These are phyloP conservation scores for Ottelia alismoides DNA, from an alignment of 106 monocot species.

Conservation along the genomic window DNA sequence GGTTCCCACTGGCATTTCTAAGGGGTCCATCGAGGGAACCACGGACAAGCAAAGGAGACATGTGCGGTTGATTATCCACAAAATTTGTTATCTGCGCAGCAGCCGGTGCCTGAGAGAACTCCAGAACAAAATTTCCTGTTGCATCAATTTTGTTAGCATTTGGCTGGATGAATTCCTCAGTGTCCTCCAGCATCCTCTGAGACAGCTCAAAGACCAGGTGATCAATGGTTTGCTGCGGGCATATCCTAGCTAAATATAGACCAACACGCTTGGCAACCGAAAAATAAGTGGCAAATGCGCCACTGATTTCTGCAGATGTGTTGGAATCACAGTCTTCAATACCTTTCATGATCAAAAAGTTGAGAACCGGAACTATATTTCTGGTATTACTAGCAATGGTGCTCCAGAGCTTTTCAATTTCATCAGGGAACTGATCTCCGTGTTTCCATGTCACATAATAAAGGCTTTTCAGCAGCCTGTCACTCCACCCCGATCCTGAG, in stretches of 20 bases:
- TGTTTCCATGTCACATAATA: slow-evolving; percentile 98
- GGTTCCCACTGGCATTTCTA: slow-evolving; percentile 59
- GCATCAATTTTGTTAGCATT: slow-evolving; percentile 36
- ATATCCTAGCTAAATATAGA: slow-evolving; percentile 93
- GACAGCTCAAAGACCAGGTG: slow-evolving; percentile 92
- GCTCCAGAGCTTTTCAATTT: slow-evolving; percentile 97
- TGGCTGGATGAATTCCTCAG: slow-evolving; percentile 44
- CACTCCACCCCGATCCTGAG: slow-evolving; percentile 97
- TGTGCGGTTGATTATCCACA: slow-evolving; percentile 82
- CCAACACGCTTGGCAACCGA: slow-evolving; percentile 96
- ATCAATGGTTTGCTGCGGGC: slow-evolving; percentile 95
- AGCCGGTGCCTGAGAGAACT: slow-evolving; percentile 83
- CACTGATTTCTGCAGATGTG: slow-evolving; percentile 85
- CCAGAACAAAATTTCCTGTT: slow-evolving; percentile 54
- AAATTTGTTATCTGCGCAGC: slow-evolving; percentile 47
- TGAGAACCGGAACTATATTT: slow-evolving; percentile 87
- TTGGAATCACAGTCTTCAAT: slow-evolving; percentile 99
- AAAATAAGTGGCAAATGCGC: slow-evolving; percentile 90
- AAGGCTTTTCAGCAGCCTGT: slow-evolving; percentile 85
- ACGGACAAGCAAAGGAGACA: slow-evolving; percentile 98
- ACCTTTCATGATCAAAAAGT: slow-evolving; percentile 87
- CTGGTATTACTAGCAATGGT: slow-evolving; percentile 80
- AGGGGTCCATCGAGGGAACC: slow-evolving; percentile 83
- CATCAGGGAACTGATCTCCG: slow-evolving; percentile 99
- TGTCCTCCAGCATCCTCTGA: slow-evolving; percentile 92